Conservation (phyloP, 306 rosid species). For the Cucumis cinereus region DNA sequence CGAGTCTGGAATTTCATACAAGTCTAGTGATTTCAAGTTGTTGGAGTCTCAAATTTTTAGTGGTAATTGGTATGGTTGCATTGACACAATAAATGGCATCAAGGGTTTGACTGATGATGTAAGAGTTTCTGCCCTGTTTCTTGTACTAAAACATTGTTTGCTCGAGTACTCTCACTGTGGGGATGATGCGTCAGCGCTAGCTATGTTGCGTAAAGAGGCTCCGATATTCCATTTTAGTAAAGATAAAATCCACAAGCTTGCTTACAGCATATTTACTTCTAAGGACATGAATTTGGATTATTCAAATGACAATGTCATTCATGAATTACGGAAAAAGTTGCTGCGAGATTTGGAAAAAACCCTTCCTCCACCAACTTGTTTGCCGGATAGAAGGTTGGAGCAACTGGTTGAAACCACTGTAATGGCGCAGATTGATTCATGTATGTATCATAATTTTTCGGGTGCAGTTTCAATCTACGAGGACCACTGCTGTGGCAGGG, state of each 20-base stretch:
- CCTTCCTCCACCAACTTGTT: slow-evolving; percentile 48
- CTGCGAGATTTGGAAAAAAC: slow-evolving; percentile 48
- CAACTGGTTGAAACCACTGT: slow-evolving; percentile 60
- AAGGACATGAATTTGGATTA: slow-evolving; percentile 32
- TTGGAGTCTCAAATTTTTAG: slow-evolving; percentile 41
- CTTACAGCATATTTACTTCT: slow-evolving; percentile 26
- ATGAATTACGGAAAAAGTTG: slow-evolving; percentile 32
- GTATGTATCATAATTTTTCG: slow-evolving; percentile 50
- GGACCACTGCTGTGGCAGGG: slow-evolving; percentile 64
- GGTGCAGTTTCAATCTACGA: slow-evolving; percentile 51
- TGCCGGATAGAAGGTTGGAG: slow-evolving; percentile 63
- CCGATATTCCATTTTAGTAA: slow-evolving; percentile 36
- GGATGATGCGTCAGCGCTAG: slow-evolving; percentile 48
- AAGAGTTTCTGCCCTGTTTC: slow-evolving; percentile 52
- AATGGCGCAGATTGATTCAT: slow-evolving; percentile 50
- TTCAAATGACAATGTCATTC: slow-evolving; percentile 16
- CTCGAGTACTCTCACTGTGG: slow-evolving; percentile 49
- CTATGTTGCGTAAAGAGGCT: slow-evolving; percentile 46
- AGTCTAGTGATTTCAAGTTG: slow-evolving; percentile 38
- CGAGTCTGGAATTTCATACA: slow-evolving; percentile 57
- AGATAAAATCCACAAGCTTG: slow-evolving; percentile 46
- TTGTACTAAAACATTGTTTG: slow-evolving; percentile 46
- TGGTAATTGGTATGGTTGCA: slow-evolving; percentile 60
- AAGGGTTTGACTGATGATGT: slow-evolving; percentile 41
- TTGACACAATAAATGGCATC: slow-evolving; percentile 28